Evolutionary conservation across 192 early-diverging fungal genomes (phyloP), one percentile per base, ranked within the genome.

Genomic region (Coemansia sp.): DNA sequence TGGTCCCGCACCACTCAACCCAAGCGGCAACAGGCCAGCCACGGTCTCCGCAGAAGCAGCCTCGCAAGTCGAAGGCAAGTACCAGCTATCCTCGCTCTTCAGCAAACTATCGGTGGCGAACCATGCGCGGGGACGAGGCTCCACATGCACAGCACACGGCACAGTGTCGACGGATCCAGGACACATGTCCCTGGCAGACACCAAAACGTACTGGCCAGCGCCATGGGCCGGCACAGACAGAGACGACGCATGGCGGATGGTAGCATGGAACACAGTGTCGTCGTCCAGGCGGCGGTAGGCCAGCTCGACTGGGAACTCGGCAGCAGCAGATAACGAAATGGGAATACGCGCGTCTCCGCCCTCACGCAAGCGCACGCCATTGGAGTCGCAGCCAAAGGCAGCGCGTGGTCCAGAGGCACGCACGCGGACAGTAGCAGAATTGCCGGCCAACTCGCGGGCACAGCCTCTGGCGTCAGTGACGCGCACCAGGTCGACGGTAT

Each of bases 151-250:
- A 5, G 73, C 8, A 60, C 81, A 84, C 29, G 77, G 73, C 6
- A 61, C 36, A 10, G 51, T 46, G 27, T 78, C 81, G n/a, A 84
- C 66, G 2, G 81, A 68, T 31, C 81, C 81, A 0, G 71, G 51
- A 29, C 82, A 84, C 5, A 71, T 66, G 31, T 79, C 82, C 47
- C 36, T 47, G 15, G 77, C 75, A 20, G 77, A 61, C 9, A 79
- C 63, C 27, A 84, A 72, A 66, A 77, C 77, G 44, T 84, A 84
- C 59, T 74, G 71, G 68, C 82, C 82, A 27, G 82, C 77, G 18
- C 71, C 77, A 49, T 67, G 74, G 22, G 74, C 82, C 5, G 63
- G 61, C 27, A 84, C 68, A 1, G 62, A 71, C 47, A 46, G 40
- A 43, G 71, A 66, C 36, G 63, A 42, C 13, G 67, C 54, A 22